These are phyloP conservation scores for Ustilago cynodontis DNA, from an alignment of 1,284 basidiomycete genomes.

Conservation along the genomic window DNA sequence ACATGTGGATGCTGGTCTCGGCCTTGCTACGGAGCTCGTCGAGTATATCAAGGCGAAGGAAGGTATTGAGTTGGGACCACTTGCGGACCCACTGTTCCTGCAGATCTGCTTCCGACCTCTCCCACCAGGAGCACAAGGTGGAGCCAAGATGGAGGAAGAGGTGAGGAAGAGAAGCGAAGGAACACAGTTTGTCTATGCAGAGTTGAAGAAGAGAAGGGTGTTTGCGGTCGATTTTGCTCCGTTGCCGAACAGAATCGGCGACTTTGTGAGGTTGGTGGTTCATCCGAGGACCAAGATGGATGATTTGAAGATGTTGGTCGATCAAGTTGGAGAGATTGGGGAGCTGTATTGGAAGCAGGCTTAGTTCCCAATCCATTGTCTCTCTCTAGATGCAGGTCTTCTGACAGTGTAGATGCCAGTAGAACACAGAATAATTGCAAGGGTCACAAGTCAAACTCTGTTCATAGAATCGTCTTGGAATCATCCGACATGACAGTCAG, in stretches of 20 bases:
- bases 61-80: slow-evolving; percentile 57
- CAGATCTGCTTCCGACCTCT: slow-evolving; percentile 66
- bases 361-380: neutral
- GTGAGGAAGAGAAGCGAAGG: slow-evolving; percentile 26
- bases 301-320: slow-evolving; percentile 49
- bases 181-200: slow-evolving; percentile 33
- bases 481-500: neutral
- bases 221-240: slow-evolving; percentile 68
- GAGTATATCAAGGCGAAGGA: slow-evolving; percentile 35
- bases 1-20: slow-evolving; percentile 63
- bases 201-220: slow-evolving; percentile 44
- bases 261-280: slow-evolving; percentile 61
- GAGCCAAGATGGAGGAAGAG: slow-evolving; percentile 6
- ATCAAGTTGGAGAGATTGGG: slow-evolving; percentile 53
- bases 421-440: neutral
- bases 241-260: slow-evolving; percentile 47
- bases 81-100: slow-evolving; percentile 57
- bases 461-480: neutral
- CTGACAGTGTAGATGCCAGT: neutral
- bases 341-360: slow-evolving; percentile 37
- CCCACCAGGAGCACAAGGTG: neutral
- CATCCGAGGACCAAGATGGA: slow-evolving; percentile 58
- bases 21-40: slow-evolving; percentile 46
- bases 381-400: no score
- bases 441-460: neutral